phyloP scores from a whole-genome alignment of 2,329 filamentous ascomycete species.

The Botrytis elliptica region DNA sequence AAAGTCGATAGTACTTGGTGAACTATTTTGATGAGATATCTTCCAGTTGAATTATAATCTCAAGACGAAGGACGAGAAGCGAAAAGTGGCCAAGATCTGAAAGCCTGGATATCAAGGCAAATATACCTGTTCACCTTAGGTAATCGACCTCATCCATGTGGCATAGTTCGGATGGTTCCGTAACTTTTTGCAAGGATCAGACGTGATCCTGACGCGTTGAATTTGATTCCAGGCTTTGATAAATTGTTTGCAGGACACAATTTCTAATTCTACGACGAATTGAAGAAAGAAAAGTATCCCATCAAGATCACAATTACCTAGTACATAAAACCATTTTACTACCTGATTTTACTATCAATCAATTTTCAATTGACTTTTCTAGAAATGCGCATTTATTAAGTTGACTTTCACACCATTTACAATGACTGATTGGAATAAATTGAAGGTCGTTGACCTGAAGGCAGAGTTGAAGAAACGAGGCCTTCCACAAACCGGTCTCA shows the following conservation, averaged over 20 bases:
- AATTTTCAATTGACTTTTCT: background rate
- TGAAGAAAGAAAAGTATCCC: background rate
- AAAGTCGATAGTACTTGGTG: background rate
- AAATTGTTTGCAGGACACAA: constrained; percentile 14
- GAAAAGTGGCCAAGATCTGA: background rate
- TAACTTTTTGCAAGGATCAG: background rate
- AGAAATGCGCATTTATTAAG: constrained; percentile 6
- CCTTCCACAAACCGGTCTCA: constrained; percentile 67
- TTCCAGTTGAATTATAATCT: background rate
- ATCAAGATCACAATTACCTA: background rate
- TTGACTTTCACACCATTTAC: constrained; percentile 2
- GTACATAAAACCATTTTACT: background rate
- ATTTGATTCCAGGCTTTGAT: constrained; percentile 15
- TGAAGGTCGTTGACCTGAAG: constrained; percentile 74
- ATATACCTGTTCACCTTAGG: background rate
- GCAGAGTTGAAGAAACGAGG: constrained; percentile 71
- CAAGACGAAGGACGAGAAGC: background rate
- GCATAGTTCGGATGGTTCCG: background rate
- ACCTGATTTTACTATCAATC: background rate
- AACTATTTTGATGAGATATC: background rate
- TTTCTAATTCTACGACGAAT: background rate
- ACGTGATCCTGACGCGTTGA: constrained; percentile 21
- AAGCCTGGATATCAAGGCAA: background rate
- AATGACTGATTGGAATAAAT: constrained; percentile 55
- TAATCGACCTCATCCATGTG: background rate